Evolutionary conservation across 441 rosid species (phyloP).

Genomic region (Mallotus repandus): DNA sequence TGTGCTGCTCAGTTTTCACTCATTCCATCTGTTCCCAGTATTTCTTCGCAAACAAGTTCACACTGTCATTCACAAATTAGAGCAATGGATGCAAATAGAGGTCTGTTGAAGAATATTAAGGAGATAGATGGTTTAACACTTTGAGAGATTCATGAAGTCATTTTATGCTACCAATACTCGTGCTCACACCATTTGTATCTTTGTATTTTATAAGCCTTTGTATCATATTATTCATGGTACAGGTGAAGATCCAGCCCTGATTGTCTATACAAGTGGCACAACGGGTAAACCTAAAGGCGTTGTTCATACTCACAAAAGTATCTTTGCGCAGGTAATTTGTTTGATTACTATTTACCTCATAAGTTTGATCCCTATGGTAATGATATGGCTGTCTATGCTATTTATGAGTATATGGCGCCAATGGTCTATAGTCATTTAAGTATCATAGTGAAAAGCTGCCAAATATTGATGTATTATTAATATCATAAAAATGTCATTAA

Average conservation of each 20-base stretch:
- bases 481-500: neutral
- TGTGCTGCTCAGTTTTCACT: slow-evolving; percentile 64
- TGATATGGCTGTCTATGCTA: neutral
- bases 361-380: slow-evolving; percentile 1
- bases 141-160: too few species aligned
- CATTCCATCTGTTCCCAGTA: slow-evolving; percentile 55
- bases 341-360: neutral
- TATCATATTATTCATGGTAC: slow-evolving; percentile 24
- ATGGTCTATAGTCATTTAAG: neutral
- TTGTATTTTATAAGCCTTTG: neutral
- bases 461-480: neutral
- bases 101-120: slow-evolving; percentile 36
- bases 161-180: neutral
- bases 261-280: slow-evolving; percentile 96
- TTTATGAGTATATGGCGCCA: slow-evolving; percentile 6
- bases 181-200: slow-evolving; percentile 12
- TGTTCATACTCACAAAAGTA: slow-evolving; percentile 88
- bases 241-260: slow-evolving; percentile 85
- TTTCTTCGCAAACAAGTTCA: slow-evolving; percentile 33
- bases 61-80: slow-evolving; percentile 39
- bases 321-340: slow-evolving; percentile 69
- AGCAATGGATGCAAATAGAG: slow-evolving; percentile 35
- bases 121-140: slow-evolving; percentile 15
- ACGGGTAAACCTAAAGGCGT: slow-evolving; percentile 99
- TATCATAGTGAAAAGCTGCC: neutral